Conservation (phyloP, 495 filamentous ascomycete genomes). For the Geoglossum glabrum region DNA sequence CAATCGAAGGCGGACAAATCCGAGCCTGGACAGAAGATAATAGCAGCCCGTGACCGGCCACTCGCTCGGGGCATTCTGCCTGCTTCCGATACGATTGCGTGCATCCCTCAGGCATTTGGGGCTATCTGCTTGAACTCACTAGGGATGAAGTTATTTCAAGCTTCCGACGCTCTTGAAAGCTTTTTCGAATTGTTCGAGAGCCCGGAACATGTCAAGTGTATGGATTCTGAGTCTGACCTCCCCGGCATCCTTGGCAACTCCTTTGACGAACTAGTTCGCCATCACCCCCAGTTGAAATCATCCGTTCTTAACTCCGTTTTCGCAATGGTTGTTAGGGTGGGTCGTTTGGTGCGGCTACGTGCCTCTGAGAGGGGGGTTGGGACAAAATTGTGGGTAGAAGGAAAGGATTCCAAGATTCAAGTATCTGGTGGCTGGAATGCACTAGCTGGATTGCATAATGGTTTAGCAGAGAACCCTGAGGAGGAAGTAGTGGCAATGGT, state of each 20-base stretch:
- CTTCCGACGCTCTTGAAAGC: conserved; percentile 57
- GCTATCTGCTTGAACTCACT: conserved; percentile 79
- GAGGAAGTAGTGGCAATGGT: conserved; percentile 8
- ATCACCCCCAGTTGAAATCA: conserved; percentile 68
- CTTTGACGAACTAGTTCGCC: conserved; percentile 86
- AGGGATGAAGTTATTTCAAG: conserved; percentile 78
- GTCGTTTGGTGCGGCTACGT: conserved; percentile 4
- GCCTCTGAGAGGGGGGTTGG: conserved; percentile 39
- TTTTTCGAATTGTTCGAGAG: conserved; percentile 94
- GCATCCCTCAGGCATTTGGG: conserved; percentile 71
- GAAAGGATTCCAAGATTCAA: conserved; percentile 26
- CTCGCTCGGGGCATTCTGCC: conserved; percentile 63
- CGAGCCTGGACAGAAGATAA: background rate
- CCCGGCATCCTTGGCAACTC: conserved; percentile 47
- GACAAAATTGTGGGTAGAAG: conserved; percentile 53
- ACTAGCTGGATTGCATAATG: conserved; percentile 12
- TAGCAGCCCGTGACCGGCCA: conserved; percentile 18
- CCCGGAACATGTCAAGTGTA: conserved; percentile 63
- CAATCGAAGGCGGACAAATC: background rate
- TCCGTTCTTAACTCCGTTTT: conserved; percentile 61
- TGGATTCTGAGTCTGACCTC: conserved; percentile 52
- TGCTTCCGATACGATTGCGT: conserved; percentile 64
- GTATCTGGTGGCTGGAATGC: conserved; percentile 30
- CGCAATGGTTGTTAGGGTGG: conserved; percentile 65
- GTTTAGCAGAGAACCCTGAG: conserved; percentile 5